Evolutionary conservation across 2,329 filamentous ascomycete species (phyloP).

Genomic region (Thelonectria blattea): DNA sequence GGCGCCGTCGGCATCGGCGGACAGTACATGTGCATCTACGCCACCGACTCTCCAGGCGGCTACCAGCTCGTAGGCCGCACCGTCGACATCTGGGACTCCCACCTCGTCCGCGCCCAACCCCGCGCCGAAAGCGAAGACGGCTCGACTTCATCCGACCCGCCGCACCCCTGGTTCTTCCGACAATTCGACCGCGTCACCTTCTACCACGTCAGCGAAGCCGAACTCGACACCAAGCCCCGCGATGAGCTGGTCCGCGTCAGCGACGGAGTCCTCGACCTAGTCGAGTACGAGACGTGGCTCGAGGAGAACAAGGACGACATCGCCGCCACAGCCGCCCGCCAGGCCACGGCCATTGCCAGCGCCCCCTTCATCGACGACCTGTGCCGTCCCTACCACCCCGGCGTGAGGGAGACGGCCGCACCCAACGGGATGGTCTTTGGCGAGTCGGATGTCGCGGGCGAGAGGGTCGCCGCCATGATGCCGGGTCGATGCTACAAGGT

Average conservation of each 20-base stretch:
- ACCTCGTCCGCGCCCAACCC: constrained; percentile 1
- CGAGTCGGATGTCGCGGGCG: constrained; percentile 23
- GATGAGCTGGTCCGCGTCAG: constrained; percentile 36
- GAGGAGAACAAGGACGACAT: constrained; percentile 38
- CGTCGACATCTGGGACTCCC: constrained; percentile 42
- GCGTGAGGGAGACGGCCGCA: neutral
- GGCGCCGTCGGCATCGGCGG: constrained; percentile 46
- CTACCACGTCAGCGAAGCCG: constrained; percentile 38
- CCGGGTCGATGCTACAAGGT: constrained; percentile 45
- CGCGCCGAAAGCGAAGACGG: neutral
- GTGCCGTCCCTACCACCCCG: constrained; percentile 33
- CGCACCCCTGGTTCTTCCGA: constrained; percentile 39
- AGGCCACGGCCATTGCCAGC: constrained; percentile 36
- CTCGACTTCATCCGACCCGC: neutral
- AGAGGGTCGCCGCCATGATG: constrained; percentile 41
- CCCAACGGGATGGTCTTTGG: neutral
- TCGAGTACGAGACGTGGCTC: constrained; percentile 43
- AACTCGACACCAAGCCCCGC: constrained; percentile 34
- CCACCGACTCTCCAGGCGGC: constrained; percentile 45
- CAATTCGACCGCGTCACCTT: constrained; percentile 45
- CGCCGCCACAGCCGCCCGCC: constrained; percentile 23
- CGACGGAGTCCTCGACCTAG: constrained; percentile 39
- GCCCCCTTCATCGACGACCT: constrained; percentile 41
- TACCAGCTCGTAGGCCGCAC: constrained; percentile 48
- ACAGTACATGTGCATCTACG: constrained; percentile 49